Conservation (phyloP, 441 rosid genomes). For the Brassica balearica region DNA sequence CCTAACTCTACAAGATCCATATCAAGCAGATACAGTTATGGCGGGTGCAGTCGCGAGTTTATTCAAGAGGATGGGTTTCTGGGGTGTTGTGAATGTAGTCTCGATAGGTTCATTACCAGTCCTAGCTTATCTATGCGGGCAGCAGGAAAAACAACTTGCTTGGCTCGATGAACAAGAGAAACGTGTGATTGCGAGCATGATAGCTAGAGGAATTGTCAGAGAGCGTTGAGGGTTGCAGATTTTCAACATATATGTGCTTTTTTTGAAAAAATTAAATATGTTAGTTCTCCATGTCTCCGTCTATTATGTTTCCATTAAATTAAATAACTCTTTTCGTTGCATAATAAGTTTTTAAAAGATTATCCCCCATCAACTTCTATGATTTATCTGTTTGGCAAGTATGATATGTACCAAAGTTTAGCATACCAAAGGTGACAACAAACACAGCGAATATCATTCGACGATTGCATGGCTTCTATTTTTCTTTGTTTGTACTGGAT, state of each 20-base stretch:
- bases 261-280: too few species aligned
- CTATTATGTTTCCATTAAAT: neutral
- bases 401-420: neutral
- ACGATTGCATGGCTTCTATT: neutral
- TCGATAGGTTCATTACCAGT: neutral
- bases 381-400: neutral
- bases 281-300: neutral
- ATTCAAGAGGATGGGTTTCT: neutral
- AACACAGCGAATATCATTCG: neutral
- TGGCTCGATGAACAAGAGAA: neutral
- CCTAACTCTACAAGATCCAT: neutral
- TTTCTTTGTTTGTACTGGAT: neutral
- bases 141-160: neutral
- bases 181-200: neutral
- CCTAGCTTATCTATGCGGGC: neutral
- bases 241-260: neutral
- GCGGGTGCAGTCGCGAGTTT: neutral
- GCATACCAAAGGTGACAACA: neutral
- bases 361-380: neutral
- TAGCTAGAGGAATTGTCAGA: neutral
- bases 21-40: neutral
- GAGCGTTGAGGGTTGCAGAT: conserved; percentile 1
- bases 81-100: neutral
- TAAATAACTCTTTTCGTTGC: neutral
- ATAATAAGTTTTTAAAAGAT: neutral